phyloP scores from a whole-genome alignment of 495 filamentous ascomycete genomes.

The Penicillium longicatenatum region DNA sequence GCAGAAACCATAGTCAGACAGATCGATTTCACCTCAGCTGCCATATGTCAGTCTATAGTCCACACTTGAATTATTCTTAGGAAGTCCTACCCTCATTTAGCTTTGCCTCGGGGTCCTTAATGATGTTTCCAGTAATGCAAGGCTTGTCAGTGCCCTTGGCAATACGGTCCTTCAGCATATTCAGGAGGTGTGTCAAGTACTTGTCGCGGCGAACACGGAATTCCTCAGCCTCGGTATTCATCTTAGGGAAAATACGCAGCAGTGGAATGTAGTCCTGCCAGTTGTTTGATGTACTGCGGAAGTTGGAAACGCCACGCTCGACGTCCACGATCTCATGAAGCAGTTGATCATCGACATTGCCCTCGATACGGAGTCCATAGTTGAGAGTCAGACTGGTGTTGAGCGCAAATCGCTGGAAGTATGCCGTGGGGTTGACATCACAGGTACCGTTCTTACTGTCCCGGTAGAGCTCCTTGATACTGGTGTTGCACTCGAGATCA shows the following conservation, averaged over 20 bases:
- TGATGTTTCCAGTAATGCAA: constrained; percentile 68
- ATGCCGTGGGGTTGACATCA: constrained; percentile 64
- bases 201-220: constrained; percentile 57
- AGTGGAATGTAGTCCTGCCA: constrained; percentile 73
- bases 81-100: constrained; percentile 55
- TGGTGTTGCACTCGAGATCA: constrained; percentile 64
- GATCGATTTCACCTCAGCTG: constrained; percentile 70
- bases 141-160: constrained; percentile 65
- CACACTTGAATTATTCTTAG: background rate
- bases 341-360: constrained; percentile 58
- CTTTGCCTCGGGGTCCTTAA: constrained; percentile 66
- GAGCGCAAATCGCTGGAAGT: constrained; percentile 68
- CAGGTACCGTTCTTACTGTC: constrained; percentile 57
- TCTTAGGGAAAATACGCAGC: constrained; percentile 58
- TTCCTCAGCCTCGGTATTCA: constrained; percentile 52
- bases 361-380: constrained; percentile 64
- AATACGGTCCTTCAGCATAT: constrained; percentile 61
- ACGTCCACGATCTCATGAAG: constrained; percentile 65
- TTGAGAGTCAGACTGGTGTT: constrained; percentile 68
- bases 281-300: constrained; percentile 67
- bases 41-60: constrained; percentile 7
- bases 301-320: constrained; percentile 63
- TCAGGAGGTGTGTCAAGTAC: constrained; percentile 60
- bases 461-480: constrained; percentile 63
- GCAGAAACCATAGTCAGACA: constrained; percentile 77